These are phyloP conservation scores for Phaeolepiota aurea DNA, from an alignment of 768 basidiomycete genomes.

Conservation along the genomic window DNA sequence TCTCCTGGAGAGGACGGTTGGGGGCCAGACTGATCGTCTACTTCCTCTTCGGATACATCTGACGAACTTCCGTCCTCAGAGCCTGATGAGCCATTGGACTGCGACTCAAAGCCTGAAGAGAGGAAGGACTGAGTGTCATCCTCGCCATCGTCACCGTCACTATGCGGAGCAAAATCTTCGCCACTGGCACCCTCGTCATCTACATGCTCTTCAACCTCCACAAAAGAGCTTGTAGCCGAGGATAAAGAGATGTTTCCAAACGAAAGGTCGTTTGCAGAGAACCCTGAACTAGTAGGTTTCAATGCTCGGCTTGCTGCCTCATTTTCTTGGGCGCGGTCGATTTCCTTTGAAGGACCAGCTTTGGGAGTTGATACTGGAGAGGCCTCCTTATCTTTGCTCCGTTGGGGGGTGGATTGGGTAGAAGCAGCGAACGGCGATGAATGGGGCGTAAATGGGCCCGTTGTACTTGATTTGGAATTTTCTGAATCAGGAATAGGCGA, in stretches of 20 bases:
- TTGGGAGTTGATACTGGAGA: background rate
- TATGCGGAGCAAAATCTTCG: slow-evolving; percentile 14
- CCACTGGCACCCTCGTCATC: slow-evolving; percentile 15
- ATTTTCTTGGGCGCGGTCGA: background rate
- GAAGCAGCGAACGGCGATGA: background rate
- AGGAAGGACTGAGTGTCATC: slow-evolving; percentile 11
- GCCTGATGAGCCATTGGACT: slow-evolving; percentile 1
- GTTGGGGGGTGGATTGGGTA: background rate
- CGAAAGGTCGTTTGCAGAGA: slow-evolving; percentile 16
- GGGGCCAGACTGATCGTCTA: slow-evolving; percentile 9
- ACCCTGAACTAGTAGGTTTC: slow-evolving; percentile 4
- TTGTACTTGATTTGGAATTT: slow-evolving; percentile 1
- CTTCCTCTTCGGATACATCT: slow-evolving; percentile 11
- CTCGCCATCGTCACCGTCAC: slow-evolving; percentile 17
- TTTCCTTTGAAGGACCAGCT: background rate
- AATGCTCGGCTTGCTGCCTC: slow-evolving; percentile 4
- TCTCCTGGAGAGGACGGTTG: slow-evolving; percentile 13
- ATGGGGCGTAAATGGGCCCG: background rate
- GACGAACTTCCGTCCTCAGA: slow-evolving; percentile 14
- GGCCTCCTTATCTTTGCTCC: background rate
- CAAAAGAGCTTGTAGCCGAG: slow-evolving; percentile 41
- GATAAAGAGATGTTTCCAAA: slow-evolving; percentile 29
- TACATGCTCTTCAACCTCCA: slow-evolving; percentile 28
- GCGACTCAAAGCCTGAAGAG: slow-evolving; percentile 14
- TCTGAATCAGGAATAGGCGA: background rate